Percentiles rank a stretch among this genome's conserved stretches.
Evolutionary conservation across 495 filamentous ascomycete genomes (phyloP).

Genomic region (Astrothelium macrocarpum): DNA sequence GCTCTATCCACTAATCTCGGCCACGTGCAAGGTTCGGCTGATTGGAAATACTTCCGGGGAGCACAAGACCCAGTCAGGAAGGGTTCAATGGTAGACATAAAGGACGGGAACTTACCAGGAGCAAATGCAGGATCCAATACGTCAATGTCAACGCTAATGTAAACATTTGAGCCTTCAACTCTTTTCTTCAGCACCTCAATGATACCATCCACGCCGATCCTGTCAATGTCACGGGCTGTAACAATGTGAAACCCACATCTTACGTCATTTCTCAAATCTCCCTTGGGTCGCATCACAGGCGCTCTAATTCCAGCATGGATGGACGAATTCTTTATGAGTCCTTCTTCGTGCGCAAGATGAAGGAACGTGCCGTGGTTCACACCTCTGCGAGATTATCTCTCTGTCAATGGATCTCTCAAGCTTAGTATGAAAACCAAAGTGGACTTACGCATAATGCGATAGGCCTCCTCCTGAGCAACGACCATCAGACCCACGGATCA

Average conservation of each 20-base stretch:
- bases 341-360: slow-evolving; percentile 46
- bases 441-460: slow-evolving; percentile 41
- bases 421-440: neutral
- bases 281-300: slow-evolving; percentile 35
- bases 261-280: slow-evolving; percentile 40
- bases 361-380: slow-evolving; percentile 47
- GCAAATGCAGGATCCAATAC: slow-evolving; percentile 37
- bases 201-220: slow-evolving; percentile 27
- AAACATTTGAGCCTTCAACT: slow-evolving; percentile 27
- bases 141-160: slow-evolving; percentile 37
- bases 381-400: slow-evolving; percentile 24
- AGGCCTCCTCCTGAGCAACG: slow-evolving; percentile 32
- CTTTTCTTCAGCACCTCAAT: slow-evolving; percentile 28
- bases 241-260: slow-evolving; percentile 42
- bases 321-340: slow-evolving; percentile 39
- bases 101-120: slow-evolving; percentile 22
- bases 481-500: slow-evolving; percentile 4
- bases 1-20: neutral
- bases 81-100: neutral
- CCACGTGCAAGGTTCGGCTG: neutral
- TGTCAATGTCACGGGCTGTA: slow-evolving; percentile 31
- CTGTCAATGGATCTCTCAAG: neutral
- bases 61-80: neutral
- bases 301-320: slow-evolving; percentile 44
- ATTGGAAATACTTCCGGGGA: neutral